Evolutionary conservation across 352 stramenopile species (phyloP).

Genomic region (Peronosclerospora sorghi): DNA sequence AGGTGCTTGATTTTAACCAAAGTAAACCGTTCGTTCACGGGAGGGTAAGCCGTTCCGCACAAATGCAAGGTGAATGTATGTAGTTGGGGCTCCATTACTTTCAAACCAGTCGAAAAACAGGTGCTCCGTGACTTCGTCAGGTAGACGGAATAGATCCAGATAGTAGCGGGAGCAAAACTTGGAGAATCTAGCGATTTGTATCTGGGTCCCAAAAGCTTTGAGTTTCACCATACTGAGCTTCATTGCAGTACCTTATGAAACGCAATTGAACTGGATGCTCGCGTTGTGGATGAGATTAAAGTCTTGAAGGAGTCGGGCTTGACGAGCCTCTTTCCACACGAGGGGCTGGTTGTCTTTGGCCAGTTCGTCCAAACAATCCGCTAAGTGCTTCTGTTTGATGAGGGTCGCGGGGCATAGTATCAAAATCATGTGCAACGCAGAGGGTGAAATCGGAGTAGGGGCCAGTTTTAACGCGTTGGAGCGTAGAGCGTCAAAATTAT

Average conservation of each 20-base stretch:
- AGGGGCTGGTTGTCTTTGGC: no score
- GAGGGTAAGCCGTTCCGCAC: background rate
- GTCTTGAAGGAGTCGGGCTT: no score
- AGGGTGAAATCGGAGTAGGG: background rate
- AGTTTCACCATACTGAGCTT: background rate
- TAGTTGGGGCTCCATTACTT: no score
- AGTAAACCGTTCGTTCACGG: background rate
- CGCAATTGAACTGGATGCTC: background rate
- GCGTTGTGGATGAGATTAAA: background rate
- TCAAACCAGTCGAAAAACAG: no score
- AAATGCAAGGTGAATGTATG: no score
- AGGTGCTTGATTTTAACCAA: background rate
- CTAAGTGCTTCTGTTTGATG: no score
- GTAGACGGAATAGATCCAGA: background rate
- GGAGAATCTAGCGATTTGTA: no score
- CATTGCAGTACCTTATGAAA: background rate
- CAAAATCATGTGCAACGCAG: no score
- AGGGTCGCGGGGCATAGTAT: no score
- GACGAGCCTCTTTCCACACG: no score
- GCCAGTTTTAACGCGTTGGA: no score
- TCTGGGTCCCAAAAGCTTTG: background rate
- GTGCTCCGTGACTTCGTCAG: no score
- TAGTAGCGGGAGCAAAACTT: background rate
- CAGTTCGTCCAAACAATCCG: background rate
- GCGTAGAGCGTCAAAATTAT: background rate